Base-by-base conservation (phyloP, 352 stramenopile genomes). In the Phytophthora quininea region DNA sequence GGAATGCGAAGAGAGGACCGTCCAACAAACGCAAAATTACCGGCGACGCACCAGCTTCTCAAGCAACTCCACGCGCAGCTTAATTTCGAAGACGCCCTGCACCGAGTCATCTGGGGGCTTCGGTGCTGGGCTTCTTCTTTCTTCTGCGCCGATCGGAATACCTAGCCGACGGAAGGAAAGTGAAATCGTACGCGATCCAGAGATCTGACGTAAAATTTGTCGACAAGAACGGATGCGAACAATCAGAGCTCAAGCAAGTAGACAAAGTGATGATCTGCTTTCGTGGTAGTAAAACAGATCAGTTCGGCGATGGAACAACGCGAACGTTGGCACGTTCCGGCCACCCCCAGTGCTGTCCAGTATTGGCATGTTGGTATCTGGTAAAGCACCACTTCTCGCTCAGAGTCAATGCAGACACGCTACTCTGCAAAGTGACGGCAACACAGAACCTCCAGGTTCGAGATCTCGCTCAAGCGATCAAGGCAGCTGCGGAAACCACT, bases 51-150 rank as follows among this genome's bases (percentile, higher is more conserved):
- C 6, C 12, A 29, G 4, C 9, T 49, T 11, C 43, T 49, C 43
- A 27, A 24, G 3, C 6, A 3, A 3, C 9, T 49, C 2, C 43
- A 49, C 43, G 40, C 2, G 15, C 8, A 4, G 9, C 43, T 49
- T n/a, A 24, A 27, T n/a, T 27, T 49, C 9, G 11, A 12, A 49
- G 24, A 3, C 24, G 15, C 43, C 14, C 43, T 29, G 12, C 43
- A 49, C 10, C 14, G 15, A 49, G 15, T 49, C 43, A 49, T 29
- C 2, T 27, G 43, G 43, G 43, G 43, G 38, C 10, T 49, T 49
- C 15, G 43, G 43, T 49, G 43, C 15, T 49, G 43, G 43, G 15
- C 19, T 49, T 49, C 43, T 49, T 27, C 43, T 49, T 49, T 49
- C 40, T 49, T 49, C 15, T 29, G 43, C 15, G 19, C 19, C 19